Conservation (phyloP, 2,329 filamentous ascomycete genomes). For the Xylaria sp. region DNA sequence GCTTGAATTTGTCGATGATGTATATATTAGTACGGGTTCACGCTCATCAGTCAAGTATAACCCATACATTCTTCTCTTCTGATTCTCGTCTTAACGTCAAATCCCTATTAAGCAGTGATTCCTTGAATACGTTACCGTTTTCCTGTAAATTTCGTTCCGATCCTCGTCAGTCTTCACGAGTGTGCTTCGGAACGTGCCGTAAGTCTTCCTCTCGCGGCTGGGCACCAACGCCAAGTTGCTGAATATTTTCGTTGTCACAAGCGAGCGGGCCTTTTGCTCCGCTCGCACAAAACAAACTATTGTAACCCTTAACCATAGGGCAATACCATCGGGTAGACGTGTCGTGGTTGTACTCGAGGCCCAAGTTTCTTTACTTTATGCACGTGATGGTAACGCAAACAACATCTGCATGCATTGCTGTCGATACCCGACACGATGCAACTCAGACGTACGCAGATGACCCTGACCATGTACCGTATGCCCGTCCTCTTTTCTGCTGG, state of each 20-base stretch:
- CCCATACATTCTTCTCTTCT: neutral
- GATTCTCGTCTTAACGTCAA: neutral
- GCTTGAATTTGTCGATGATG: neutral
- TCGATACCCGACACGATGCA: slow-evolving; percentile 22
- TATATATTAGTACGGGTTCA: neutral
- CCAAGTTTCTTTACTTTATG: slow-evolving; percentile 7
- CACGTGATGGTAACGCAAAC: slow-evolving; percentile 24
- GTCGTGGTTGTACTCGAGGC: slow-evolving; percentile 13
- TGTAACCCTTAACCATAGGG: neutral
- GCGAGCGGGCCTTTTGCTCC: neutral
- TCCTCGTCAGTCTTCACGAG: neutral
- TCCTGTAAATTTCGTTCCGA: neutral
- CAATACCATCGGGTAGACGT: neutral
- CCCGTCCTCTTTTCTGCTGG: neutral
- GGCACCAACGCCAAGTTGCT: neutral
- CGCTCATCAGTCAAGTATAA: neutral
- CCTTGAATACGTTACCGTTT: neutral
- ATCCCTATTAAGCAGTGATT: neutral
- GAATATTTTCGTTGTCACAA: neutral
- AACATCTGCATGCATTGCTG: slow-evolving; percentile 24
- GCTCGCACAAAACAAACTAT: slow-evolving; percentile 3
- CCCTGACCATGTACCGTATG: slow-evolving; percentile 16
- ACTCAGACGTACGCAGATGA: slow-evolving; percentile 25
- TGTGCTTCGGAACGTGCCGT: neutral
- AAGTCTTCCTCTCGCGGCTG: neutral